Evolutionary conservation across 441 rosid genomes (phyloP).

Genomic region (Adansonia gregorii): DNA sequence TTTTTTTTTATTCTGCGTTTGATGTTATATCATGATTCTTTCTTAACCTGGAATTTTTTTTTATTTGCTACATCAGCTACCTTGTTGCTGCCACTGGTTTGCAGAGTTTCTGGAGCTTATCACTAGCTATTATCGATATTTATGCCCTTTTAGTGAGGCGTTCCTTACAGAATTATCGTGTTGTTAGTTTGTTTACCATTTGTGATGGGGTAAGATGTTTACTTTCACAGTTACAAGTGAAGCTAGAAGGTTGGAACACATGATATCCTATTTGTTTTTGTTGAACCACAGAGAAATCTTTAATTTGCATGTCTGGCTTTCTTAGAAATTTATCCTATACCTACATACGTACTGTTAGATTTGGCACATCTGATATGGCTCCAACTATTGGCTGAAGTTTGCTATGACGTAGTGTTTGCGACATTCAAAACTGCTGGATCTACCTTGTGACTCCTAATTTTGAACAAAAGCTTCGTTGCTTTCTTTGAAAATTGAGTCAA

Average conservation of each 20-base stretch:
- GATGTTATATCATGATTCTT: slow-evolving; percentile 11
- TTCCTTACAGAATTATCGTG: slow-evolving; percentile 57
- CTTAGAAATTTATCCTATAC: not conserved
- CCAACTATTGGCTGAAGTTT: not conserved
- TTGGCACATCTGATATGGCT: not conserved
- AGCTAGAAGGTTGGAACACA: not conserved
- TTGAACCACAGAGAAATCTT: not conserved
- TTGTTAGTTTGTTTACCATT: slow-evolving; percentile 57
- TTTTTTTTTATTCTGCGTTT: not conserved
- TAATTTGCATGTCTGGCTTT: slow-evolving; percentile 8
- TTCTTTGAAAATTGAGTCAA: not conserved
- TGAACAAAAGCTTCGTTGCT: not conserved
- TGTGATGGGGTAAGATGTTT: slow-evolving; percentile 76
- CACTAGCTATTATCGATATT: slow-evolving; percentile 56
- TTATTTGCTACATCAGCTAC: slow-evolving; percentile 54
- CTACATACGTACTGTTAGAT: not conserved
- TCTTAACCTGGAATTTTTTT: slow-evolving; percentile 29
- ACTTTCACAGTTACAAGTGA: not conserved
- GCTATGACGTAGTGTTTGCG: slow-evolving; percentile 6
- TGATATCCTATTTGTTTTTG: not conserved
- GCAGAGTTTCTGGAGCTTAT: slow-evolving; percentile 76
- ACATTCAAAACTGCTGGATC: slow-evolving; percentile 25
- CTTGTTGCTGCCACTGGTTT: slow-evolving; percentile 79
- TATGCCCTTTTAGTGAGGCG: slow-evolving; percentile 76
- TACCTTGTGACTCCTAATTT: not conserved